A percentile compares a stretch with the other conserved stretches of the same genome.
Evolutionary conservation across 352 stramenopile genomes (phyloP).

Genomic region (Globisporangium apiculatum): DNA sequence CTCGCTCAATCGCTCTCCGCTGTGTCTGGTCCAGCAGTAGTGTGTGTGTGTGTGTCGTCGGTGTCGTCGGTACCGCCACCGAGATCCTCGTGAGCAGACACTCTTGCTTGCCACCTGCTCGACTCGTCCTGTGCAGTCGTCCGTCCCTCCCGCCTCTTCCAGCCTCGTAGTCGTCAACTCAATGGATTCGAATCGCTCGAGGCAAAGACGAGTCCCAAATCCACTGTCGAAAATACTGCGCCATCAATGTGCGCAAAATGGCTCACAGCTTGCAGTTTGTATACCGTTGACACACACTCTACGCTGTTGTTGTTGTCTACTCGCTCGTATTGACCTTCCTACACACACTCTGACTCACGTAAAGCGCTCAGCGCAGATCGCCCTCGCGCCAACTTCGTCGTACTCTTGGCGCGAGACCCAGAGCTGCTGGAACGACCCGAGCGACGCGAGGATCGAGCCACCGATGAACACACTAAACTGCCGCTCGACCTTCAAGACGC

Average conservation of each 20-base stretch:
- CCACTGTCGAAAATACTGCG: too few relatives aligned
- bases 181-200: too few relatives aligned
- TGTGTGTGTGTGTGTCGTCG: background rate
- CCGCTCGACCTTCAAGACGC: conserved; percentile 72
- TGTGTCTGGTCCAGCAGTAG: too few relatives aligned
- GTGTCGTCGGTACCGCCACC: too few relatives aligned
- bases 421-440: conserved; percentile 85
- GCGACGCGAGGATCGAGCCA: conserved; percentile 78
- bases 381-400: conserved; percentile 66
- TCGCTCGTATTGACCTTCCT: background rate
- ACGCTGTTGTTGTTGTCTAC: too few relatives aligned
- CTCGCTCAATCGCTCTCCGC: background rate
- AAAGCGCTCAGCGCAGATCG: conserved; percentile 68
- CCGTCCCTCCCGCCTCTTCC: too few relatives aligned
- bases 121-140: too few relatives aligned
- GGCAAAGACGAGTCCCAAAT: too few relatives aligned
- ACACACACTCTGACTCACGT: conserved; percentile 13
- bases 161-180: too few relatives aligned
- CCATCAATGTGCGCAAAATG: too few relatives aligned
- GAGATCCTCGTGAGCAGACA: conserved; percentile 4
- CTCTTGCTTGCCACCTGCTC: background rate
- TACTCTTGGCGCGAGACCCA: conserved; percentile 85
- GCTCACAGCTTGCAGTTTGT: too few relatives aligned
- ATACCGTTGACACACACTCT: too few relatives aligned
- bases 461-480: conserved; percentile 88